Evolutionary conservation across 495 filamentous ascomycete genomes (phyloP).

Genomic region (Penicillium longicatenatum): DNA sequence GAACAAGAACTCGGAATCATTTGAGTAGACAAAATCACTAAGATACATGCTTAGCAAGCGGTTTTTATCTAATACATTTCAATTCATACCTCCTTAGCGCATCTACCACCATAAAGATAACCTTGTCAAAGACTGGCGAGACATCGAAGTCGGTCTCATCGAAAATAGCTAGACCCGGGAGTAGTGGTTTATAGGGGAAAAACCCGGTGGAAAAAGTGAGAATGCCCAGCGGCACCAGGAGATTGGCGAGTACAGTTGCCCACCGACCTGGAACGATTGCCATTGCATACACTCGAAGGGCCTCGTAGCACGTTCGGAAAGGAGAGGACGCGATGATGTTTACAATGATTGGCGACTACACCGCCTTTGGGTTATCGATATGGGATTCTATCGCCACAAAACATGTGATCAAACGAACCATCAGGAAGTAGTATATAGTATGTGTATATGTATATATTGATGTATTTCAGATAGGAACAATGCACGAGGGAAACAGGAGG

Average conservation of each 20-base stretch:
- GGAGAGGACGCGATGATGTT: conserved; percentile 5
- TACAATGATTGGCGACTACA: conserved; percentile 17
- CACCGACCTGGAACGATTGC: conserved; percentile 19
- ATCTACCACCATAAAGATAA: conserved; percentile 98
- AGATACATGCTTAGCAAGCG: conserved; percentile 1
- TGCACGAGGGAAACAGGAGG: background rate
- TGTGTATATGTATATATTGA: background rate
- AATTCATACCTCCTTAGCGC: conserved; percentile 76
- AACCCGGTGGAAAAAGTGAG: conserved; percentile 87
- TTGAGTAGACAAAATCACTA: conserved; percentile 93
- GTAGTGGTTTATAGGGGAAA: conserved; percentile 94
- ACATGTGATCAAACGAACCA: background rate
- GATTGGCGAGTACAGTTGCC: conserved; percentile 58
- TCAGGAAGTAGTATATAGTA: background rate
- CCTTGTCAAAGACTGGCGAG: conserved; percentile 71
- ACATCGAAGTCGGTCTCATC: conserved; percentile 44
- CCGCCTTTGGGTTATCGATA: conserved; percentile 17
- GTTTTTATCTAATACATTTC: background rate
- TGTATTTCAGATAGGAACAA: background rate
- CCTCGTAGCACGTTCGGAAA: background rate
- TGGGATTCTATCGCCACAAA: background rate
- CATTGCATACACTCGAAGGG: conserved; percentile 19
- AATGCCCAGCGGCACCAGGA: conserved; percentile 76
- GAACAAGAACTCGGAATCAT: conserved; percentile 79
- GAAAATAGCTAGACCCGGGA: conserved; percentile 77